Conservation (phyloP, 202 grass and related monocot species). For the Digitaria exilis region DNA sequence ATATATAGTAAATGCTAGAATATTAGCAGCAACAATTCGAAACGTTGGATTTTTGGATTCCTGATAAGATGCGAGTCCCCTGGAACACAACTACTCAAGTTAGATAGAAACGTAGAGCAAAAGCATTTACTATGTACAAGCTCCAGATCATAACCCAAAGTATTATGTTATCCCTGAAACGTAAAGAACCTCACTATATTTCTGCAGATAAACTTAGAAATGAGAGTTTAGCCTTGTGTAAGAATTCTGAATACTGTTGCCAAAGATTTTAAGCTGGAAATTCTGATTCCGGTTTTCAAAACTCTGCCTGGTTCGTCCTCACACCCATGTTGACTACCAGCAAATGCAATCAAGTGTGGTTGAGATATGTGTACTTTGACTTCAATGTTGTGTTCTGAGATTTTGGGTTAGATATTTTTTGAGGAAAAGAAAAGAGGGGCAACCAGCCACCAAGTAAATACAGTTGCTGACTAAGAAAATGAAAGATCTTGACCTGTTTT, state of each 20-base stretch:
- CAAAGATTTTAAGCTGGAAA: neutral
- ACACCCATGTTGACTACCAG: neutral
- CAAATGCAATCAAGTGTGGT: neutral
- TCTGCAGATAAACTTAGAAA: neutral
- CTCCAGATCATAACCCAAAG: neutral
- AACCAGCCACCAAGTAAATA: neutral
- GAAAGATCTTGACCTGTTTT: neutral
- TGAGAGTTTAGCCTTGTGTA: neutral
- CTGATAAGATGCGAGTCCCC: neutral
- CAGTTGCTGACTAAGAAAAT: neutral
- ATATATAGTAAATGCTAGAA: neutral
- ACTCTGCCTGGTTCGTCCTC: neutral
- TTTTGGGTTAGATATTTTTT: neutral
- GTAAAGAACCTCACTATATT: slow-evolving; percentile 10
- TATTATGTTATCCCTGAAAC: neutral
- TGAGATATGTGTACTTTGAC: neutral
- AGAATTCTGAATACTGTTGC: neutral
- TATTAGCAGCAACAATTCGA: neutral
- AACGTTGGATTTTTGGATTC: neutral
- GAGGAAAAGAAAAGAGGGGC: neutral
- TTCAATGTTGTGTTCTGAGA: neutral
- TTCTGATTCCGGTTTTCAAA: neutral
- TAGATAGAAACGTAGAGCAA: neutral
- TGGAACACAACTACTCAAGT: neutral
- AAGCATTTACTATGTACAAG: neutral